Conservation (phyloP, 805 yeast genomes). For the Ogataea saltuana region DNA sequence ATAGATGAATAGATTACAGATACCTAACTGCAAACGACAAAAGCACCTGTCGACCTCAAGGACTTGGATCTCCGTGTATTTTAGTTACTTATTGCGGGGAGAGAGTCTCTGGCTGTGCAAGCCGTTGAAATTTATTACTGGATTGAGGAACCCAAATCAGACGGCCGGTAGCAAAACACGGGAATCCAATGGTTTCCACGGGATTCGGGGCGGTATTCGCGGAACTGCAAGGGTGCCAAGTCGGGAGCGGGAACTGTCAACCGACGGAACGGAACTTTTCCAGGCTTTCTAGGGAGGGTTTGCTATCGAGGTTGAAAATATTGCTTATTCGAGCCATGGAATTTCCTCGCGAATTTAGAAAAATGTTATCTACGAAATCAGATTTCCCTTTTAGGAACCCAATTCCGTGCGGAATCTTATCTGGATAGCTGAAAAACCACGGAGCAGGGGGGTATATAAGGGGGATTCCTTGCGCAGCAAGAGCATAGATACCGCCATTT, state of each 20-base stretch:
- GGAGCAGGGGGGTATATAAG: background rate
- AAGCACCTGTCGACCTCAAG: no score
- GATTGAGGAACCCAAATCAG: constrained; percentile 3
- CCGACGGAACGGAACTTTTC: no score
- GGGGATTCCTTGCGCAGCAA: background rate
- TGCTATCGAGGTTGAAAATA: constrained; percentile 4
- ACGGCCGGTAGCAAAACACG: background rate
- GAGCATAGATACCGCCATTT: no score
- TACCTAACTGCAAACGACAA: no score
- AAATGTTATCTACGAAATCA: constrained; percentile 1
- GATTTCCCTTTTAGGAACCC: constrained; percentile 10
- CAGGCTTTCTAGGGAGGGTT: no score
- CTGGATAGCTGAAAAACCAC: background rate
- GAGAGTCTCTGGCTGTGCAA: background rate
- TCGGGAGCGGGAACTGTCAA: no score
- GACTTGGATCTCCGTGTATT: no score
- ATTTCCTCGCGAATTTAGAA: background rate
- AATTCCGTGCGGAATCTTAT: constrained; percentile 13
- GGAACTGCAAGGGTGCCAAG: no score
- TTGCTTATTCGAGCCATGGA: constrained; percentile 3
- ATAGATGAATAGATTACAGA: constrained; percentile 7
- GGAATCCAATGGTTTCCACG: background rate
- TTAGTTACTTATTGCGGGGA: no score
- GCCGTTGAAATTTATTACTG: constrained; percentile 5
- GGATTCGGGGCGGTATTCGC: no score